Evolutionary conservation across 495 filamentous ascomycete species (phyloP).

Genomic region (Neurospora africana): DNA sequence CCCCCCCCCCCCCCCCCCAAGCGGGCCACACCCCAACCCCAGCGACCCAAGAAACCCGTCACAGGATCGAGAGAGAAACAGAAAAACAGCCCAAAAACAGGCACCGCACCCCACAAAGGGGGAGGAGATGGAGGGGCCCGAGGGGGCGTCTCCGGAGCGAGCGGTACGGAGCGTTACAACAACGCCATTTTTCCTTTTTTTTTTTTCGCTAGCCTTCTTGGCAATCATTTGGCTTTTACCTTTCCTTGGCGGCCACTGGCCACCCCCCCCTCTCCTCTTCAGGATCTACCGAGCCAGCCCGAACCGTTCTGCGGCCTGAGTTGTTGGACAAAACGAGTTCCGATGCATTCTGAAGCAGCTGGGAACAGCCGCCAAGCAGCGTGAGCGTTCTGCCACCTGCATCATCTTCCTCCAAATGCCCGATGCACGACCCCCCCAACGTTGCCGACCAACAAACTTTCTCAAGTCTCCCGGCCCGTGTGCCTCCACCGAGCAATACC

Average conservation of each 20-base stretch:
- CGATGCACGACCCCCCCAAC: background rate
- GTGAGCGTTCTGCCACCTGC: background rate
- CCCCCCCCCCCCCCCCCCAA: background rate
- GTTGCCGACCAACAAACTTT: slow-evolving; percentile 6
- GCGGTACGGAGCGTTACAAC: slow-evolving; percentile 7
- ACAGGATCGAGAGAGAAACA: slow-evolving; percentile 8
- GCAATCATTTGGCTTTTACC: background rate
- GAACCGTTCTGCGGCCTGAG: background rate
- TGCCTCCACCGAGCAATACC: slow-evolving; percentile 1
- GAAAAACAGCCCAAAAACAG: background rate
- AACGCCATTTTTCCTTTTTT: slow-evolving; percentile 21
- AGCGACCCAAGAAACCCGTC: background rate
- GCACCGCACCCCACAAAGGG: slow-evolving; percentile 10
- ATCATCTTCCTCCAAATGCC: background rate
- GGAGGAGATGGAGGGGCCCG: slow-evolving; percentile 3
- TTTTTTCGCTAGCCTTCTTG: background rate
- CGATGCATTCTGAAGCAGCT: background rate
- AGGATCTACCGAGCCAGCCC: background rate
- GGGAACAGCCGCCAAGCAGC: background rate
- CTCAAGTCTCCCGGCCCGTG: slow-evolving; percentile 11
- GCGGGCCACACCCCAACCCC: background rate
- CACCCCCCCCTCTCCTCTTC: background rate
- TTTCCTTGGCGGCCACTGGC: background rate
- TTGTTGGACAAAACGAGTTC: background rate
- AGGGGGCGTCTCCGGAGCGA: slow-evolving; percentile 23